Evolutionary conservation across 352 stramenopile species (phyloP).

Genomic region (Phytophthora boehmeriae): DNA sequence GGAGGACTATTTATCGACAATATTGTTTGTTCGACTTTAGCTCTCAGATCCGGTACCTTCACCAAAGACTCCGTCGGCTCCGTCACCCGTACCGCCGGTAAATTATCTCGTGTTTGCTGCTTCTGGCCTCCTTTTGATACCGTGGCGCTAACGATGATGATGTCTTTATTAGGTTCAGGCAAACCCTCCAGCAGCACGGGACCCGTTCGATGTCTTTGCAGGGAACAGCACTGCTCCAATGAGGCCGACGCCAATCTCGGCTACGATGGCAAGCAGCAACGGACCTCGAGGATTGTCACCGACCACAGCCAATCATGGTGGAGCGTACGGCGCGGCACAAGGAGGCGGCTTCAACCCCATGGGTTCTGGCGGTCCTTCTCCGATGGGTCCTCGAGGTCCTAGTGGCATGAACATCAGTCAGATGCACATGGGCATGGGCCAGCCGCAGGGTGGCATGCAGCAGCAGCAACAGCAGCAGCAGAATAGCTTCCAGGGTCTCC

Average conservation of each 20-base stretch:
- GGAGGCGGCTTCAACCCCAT: constrained; percentile 49
- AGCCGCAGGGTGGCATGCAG: constrained; percentile 47
- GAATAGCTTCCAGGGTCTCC: constrained; percentile 85
- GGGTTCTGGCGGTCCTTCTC: constrained; percentile 36
- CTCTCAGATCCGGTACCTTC: constrained; percentile 65
- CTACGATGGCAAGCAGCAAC: constrained; percentile 32
- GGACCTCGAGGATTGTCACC: constrained; percentile 36
- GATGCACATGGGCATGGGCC: constrained; percentile 81
- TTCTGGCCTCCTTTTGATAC: not conserved
- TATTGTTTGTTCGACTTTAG: constrained; percentile 28
- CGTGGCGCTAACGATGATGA: constrained; percentile 1
- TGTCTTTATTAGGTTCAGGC: constrained; percentile 18
- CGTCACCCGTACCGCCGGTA: constrained; percentile 49
- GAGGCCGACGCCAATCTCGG: constrained; percentile 39
- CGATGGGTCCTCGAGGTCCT: constrained; percentile 52
- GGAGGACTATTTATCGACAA: constrained; percentile 4
- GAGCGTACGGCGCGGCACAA: constrained; percentile 27
- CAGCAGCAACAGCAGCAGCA: constrained; percentile 47
- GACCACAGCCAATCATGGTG: constrained; percentile 29
- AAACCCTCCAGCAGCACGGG: constrained; percentile 37
- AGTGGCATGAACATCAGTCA: constrained; percentile 84
- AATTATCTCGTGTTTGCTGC: constrained; percentile 1
- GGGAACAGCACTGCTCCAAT: constrained; percentile 39
- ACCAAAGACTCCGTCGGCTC: constrained; percentile 37
- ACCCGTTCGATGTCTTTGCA: constrained; percentile 83